Percentiles rank a stretch among this genome's conserved stretches.
phyloP scores from a whole-genome alignment of 345 rosid genomes.

The Angophora floribunda region DNA sequence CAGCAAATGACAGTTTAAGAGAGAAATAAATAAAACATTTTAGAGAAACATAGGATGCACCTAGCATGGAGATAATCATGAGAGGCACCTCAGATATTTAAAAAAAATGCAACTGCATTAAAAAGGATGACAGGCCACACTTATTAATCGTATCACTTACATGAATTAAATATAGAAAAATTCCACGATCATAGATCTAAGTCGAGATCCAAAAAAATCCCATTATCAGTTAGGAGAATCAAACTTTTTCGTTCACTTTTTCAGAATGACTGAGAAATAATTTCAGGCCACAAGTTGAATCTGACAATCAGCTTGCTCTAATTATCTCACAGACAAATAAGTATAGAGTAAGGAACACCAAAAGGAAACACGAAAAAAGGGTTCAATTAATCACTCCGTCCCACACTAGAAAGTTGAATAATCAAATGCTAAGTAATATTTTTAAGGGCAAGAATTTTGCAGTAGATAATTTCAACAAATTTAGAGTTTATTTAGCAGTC shows the following conservation, averaged over 20 bases:
- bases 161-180: background rate
- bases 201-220: background rate
- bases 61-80: background rate
- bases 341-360: background rate
- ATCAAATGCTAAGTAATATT: background rate
- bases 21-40: background rate
- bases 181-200: background rate
- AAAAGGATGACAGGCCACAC: background rate
- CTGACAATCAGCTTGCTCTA: background rate
- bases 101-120: background rate
- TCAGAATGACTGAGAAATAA: background rate
- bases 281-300: background rate
- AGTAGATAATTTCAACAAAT: background rate
- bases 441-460: background rate
- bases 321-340: background rate
- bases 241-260: background rate
- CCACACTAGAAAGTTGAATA: background rate
- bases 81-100: background rate
- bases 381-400: background rate
- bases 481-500: background rate
- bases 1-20: background rate
- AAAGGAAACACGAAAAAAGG: background rate
- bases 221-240: background rate
- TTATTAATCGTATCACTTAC: background rate
- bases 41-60: background rate